phyloP scores from a whole-genome alignment of 257 asterid genomes.

The Plectranthus barbatus region DNA sequence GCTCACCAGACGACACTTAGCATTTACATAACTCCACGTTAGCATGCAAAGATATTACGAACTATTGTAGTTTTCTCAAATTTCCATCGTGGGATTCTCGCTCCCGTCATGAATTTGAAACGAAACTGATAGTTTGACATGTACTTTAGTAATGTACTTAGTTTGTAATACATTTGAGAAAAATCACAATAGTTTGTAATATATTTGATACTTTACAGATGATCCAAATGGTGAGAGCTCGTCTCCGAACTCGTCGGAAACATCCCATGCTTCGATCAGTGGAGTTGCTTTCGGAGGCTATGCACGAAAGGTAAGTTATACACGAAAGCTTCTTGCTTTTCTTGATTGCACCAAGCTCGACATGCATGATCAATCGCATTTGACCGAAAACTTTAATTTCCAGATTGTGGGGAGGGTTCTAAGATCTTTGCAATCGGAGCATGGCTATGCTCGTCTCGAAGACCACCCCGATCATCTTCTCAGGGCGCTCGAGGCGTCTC shows the following conservation, averaged over 20 bases:
- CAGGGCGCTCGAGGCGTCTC: constrained; percentile 49
- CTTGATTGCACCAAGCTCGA: background rate
- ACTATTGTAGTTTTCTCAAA: too few relatives aligned
- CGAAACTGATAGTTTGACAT: too few relatives aligned
- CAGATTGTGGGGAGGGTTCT: constrained; percentile 78
- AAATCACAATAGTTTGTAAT: too few relatives aligned
- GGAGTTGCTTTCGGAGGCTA: constrained; percentile 93
- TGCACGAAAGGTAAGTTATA: constrained; percentile 61
- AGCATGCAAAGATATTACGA: too few relatives aligned
- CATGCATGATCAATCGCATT: background rate
- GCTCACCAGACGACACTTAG: too few relatives aligned
- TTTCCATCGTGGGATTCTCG: too few relatives aligned
- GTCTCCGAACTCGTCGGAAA: constrained; percentile 8
- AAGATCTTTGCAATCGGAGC: constrained; percentile 38
- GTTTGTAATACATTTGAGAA: too few relatives aligned
- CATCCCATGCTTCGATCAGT: constrained; percentile 52
- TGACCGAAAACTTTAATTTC: background rate
- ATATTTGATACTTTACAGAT: too few relatives aligned
- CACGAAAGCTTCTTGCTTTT: background rate
- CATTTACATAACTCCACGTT: too few relatives aligned
- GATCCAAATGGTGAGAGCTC: constrained; percentile 4
- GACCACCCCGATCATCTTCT: constrained; percentile 61
- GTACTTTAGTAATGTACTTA: too few relatives aligned
- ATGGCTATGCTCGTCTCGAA: constrained; percentile 46
- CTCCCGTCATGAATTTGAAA: too few relatives aligned